These are phyloP conservation scores for Boletus rubropictus DNA, from an alignment of 768 basidiomycete genomes.

Conservation along the genomic window DNA sequence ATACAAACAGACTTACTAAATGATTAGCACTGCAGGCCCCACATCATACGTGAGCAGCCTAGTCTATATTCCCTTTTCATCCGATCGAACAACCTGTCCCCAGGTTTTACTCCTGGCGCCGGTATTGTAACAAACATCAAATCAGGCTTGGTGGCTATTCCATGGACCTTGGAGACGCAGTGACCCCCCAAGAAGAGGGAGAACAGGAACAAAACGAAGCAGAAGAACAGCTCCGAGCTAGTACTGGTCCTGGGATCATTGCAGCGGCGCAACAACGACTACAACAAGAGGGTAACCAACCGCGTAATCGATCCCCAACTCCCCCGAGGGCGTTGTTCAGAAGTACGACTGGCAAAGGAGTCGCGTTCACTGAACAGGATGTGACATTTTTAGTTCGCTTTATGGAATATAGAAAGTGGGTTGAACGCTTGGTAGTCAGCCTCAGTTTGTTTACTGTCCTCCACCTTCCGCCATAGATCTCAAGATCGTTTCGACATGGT, in stretches of 20 bases:
- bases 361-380: constrained; percentile 84
- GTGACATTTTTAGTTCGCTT: constrained; percentile 70
- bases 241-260: constrained; percentile 41
- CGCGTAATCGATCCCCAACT: constrained; percentile 69
- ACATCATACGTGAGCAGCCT: constrained; percentile 68
- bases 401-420: constrained; percentile 71
- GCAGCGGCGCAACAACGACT: constrained; percentile 40
- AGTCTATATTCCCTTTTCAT: not conserved
- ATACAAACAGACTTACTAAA: constrained; percentile 2
- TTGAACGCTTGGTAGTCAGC: constrained; percentile 1
- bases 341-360: constrained; percentile 86
- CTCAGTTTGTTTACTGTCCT: constrained; percentile 2
- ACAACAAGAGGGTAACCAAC: constrained; percentile 31
- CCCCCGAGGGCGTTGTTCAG: constrained; percentile 74
- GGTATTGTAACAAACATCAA: constrained; percentile 90
- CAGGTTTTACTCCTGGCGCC: constrained; percentile 87
- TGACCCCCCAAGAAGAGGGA: constrained; percentile 39
- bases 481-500: constrained; percentile 69
- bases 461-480: constrained; percentile 32
- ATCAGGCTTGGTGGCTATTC: constrained; percentile 82
- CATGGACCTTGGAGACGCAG: constrained; percentile 59
- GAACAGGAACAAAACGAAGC: constrained; percentile 39
- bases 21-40: constrained; percentile 50
- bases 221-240: constrained; percentile 33
- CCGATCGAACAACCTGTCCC: not conserved